phyloP scores from a whole-genome alignment of 2,329 filamentous ascomycete species.

The Ceratocystis cubensis region DNA sequence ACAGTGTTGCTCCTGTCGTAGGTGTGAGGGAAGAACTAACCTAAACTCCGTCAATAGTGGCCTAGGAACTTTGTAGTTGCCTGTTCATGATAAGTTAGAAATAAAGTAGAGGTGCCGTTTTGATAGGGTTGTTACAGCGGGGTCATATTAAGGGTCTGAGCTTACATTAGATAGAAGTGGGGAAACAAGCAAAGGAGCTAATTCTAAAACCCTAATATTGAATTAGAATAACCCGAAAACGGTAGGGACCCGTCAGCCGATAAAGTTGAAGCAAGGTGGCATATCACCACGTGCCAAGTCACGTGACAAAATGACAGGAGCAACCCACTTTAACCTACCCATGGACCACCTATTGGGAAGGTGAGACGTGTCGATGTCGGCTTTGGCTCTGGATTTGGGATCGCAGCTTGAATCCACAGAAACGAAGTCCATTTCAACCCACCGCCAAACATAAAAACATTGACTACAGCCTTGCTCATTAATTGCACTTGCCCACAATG shows the following conservation, averaged over 20 bases:
- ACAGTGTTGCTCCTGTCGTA: background rate
- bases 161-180: background rate
- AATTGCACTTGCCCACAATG: conserved; percentile 47
- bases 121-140: background rate
- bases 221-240: background rate
- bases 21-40: background rate
- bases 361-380: conserved; percentile 22
- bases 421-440: conserved; percentile 7
- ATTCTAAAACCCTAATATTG: background rate
- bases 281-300: background rate
- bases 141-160: background rate
- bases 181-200: background rate
- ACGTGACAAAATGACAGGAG: conserved; percentile 3
- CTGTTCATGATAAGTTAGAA: too few species aligned
- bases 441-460: conserved; percentile 7
- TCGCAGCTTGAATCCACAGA: conserved; percentile 14
- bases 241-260: background rate
- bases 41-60: background rate
- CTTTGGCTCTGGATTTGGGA: conserved; percentile 9
- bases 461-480: conserved; percentile 12
- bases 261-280: background rate
- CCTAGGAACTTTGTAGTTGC: background rate
- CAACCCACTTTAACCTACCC: conserved; percentile 1
- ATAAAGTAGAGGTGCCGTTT: background rate
- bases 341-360: background rate